Evolutionary conservation across 2,329 filamentous ascomycete species (phyloP).

Genomic region (Alternaria novae-zelandiae): DNA sequence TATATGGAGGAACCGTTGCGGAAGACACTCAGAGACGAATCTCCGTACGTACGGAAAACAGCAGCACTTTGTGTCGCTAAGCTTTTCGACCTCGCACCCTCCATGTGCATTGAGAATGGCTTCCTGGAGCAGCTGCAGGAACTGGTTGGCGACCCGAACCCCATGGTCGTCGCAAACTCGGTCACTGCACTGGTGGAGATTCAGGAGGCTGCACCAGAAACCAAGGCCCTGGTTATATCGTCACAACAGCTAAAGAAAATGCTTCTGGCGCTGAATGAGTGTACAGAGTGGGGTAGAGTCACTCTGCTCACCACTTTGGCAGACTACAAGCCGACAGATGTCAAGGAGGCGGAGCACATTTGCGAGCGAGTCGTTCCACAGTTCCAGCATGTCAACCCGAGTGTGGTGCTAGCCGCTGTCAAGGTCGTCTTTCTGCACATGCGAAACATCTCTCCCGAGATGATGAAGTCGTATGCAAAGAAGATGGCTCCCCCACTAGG

Average conservation of each 20-base stretch:
- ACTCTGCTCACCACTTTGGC: constrained; percentile 90
- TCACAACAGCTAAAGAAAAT: constrained; percentile 89
- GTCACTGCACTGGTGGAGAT: constrained; percentile 95
- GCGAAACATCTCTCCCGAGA: constrained; percentile 78
- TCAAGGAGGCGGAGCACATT: constrained; percentile 97
- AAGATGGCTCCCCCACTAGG: constrained; percentile 98
- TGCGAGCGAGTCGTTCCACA: constrained; percentile 95
- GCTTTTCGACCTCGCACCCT: constrained; percentile 91
- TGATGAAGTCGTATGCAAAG: constrained; percentile 86
- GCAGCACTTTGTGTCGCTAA: constrained; percentile 98
- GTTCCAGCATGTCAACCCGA: constrained; percentile 98
- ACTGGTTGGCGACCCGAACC: constrained; percentile 95
- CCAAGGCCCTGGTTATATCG: constrained; percentile 82
- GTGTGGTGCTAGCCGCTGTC: constrained; percentile 94
- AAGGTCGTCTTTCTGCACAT: constrained; percentile 98
- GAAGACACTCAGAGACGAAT: constrained; percentile 96
- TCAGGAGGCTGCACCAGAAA: constrained; percentile 86
- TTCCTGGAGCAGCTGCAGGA: constrained; percentile 94
- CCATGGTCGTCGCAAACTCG: constrained; percentile 98
- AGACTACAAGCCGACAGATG: constrained; percentile 83
- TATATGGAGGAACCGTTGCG: constrained; percentile 98
- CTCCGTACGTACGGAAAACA: constrained; percentile 97
- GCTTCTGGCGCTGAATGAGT: constrained; percentile 94
- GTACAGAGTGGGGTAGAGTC: constrained; percentile 96
- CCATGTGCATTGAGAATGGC: constrained; percentile 94